phyloP scores from a whole-genome alignment of 1,284 basidiomycete genomes.

The Ustilago bromivora region DNA sequence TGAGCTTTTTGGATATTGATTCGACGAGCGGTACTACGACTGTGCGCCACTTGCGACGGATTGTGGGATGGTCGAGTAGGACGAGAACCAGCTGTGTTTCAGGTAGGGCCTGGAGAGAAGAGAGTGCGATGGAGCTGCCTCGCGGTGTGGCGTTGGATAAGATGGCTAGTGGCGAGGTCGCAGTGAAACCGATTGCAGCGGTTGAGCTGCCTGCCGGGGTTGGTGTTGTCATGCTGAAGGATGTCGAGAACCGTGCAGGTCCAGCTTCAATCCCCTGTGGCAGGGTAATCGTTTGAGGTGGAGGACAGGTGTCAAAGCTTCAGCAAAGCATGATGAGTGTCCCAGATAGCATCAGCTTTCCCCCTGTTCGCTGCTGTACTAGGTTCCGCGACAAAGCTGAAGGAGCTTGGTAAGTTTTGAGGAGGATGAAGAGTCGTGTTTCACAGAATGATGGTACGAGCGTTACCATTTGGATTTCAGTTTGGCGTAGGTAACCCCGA shows the following conservation, averaged over 20 bases:
- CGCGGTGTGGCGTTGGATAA: conserved; percentile 36
- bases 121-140: conserved; percentile 32
- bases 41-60: conserved; percentile 35
- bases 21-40: conserved; percentile 42
- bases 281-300: neutral
- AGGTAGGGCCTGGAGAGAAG: conserved; percentile 35
- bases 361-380: too few species aligned
- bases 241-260: neutral
- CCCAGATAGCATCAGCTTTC: too few species aligned
- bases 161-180: conserved; percentile 42
- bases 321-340: neutral
- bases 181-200: conserved; percentile 25
- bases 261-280: neutral
- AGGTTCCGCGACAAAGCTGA: neutral
- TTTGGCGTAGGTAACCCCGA: neutral
- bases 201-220: conserved; percentile 35
- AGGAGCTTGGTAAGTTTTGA: neutral
- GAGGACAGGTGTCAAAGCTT: neutral
- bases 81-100: conserved; percentile 46
- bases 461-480: neutral
- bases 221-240: conserved; percentile 32
- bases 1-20: conserved; percentile 35
- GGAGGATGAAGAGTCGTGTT: neutral
- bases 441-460: neutral
- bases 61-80: conserved; percentile 42